Evolutionary conservation across 2,329 filamentous ascomycete species (phyloP).

Genomic region (Stromatinia cepivora): DNA sequence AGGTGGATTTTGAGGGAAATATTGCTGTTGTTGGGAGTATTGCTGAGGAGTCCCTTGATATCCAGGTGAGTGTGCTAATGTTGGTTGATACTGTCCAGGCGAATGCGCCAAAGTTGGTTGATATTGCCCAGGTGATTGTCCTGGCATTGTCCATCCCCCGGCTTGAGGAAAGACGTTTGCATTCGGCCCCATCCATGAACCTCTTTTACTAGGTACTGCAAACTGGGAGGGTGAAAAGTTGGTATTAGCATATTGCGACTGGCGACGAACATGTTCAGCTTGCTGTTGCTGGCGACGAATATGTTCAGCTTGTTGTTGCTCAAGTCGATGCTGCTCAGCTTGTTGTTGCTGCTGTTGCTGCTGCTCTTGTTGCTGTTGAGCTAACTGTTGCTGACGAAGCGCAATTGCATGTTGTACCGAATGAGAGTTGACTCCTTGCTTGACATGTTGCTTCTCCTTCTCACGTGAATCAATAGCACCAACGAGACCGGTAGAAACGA

Average conservation of each 20-base stretch:
- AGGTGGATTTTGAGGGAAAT: slow-evolving; percentile 27
- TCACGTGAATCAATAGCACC: slow-evolving; percentile 79
- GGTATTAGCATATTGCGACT: slow-evolving; percentile 34
- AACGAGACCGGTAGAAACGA: slow-evolving; percentile 64
- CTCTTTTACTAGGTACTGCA: slow-evolving; percentile 38
- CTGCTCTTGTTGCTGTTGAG: slow-evolving; percentile 36
- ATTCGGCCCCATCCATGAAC: slow-evolving; percentile 39
- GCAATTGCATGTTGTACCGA: slow-evolving; percentile 73
- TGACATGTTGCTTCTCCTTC: slow-evolving; percentile 71
- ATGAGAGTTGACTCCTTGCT: slow-evolving; percentile 66
- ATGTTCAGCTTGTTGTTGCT: slow-evolving; percentile 45
- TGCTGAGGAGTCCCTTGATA: slow-evolving; percentile 28
- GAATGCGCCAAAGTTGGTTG: slow-evolving; percentile 10
- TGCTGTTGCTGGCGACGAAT: slow-evolving; percentile 51
- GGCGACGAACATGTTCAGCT: slow-evolving; percentile 24
- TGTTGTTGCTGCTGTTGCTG: slow-evolving; percentile 25
- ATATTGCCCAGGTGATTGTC: slow-evolving; percentile 1
- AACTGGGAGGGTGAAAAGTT: slow-evolving; percentile 33
- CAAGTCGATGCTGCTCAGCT: slow-evolving; percentile 58
- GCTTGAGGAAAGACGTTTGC: slow-evolving; percentile 41
- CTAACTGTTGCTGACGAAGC: slow-evolving; percentile 59
- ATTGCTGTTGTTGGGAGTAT: slow-evolving; percentile 28
- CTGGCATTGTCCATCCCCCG: slow-evolving; percentile 41
- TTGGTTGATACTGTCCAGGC: slow-evolving; percentile 12
- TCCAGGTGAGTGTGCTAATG: slow-evolving; percentile 13